Evolutionary conservation across 2,329 filamentous ascomycete species (phyloP), one percentile per base, ranked within the genome.

Genomic region (Plenodomus tracheiphilus): DNA sequence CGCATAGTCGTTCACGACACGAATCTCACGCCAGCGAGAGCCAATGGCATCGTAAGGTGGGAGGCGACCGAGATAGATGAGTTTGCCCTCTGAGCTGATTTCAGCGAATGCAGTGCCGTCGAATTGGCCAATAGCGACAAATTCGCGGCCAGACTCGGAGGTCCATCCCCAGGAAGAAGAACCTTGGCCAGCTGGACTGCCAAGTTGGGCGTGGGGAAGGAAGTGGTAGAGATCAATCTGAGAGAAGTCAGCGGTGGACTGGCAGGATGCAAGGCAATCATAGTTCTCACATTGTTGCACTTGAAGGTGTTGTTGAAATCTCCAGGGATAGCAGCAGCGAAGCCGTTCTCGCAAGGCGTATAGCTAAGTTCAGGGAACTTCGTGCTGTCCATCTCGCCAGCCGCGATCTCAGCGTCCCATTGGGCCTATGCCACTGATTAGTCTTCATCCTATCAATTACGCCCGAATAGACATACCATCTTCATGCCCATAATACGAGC

Each of bases 211-310:
- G 54, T 84, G 81, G 40, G 74, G 75, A 34, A 79, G 69, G 66
- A 84, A 83, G 58, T 79, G 77, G 61, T 81, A 79, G 2, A 82
- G 73, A 53, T 83, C 80, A 16, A 81, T 70, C 70, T 65, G n/a
- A 1, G 17, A 11, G 2, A 25, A 13, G 21, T 65, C 16, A 66
- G 51, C n/a, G 16, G 6, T n/a, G 13, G 3, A 4, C 21, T 13
- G 11, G 2, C 9, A 4, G 6, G 15, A n/a, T 11, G 19, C 15
- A 21, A 25, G 22, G 22, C 5, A 10, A 25, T 5, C 6, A 25
- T 25, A 25, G 5, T 25, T 5, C 67, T 44, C 22, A 72, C 70
- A 37, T 69, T 71, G 40, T 67, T 66, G 53, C 70, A 73, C 46
- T 61, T 28, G 54, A 72, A 73, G 4, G 68, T 71, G 43, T 70